Percentiles rank a stretch among this genome's conserved stretches.
These are phyloP conservation scores for Limtongozyma cylindracea DNA, from an alignment of 805 yeast genomes.

Conservation along the genomic window DNA sequence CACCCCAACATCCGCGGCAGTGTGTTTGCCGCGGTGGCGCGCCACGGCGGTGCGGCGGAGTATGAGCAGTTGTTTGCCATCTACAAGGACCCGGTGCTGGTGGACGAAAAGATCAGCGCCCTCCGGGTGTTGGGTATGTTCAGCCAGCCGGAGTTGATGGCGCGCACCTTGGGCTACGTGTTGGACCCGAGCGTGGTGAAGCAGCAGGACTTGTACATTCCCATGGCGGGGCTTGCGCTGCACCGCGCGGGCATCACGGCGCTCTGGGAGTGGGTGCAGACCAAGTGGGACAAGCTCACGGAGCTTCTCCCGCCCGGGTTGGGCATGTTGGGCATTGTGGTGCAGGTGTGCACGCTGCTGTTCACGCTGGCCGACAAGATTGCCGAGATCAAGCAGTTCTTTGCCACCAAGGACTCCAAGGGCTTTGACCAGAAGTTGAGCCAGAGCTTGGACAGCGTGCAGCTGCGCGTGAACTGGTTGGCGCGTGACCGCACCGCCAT, in stretches of 20 bases:
- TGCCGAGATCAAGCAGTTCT: slow-evolving; percentile 23
- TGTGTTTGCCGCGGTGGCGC: slow-evolving; percentile 43
- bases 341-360: slow-evolving; percentile 31
- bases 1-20: slow-evolving; percentile 50
- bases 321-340: slow-evolving; percentile 57
- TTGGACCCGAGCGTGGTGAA: slow-evolving; percentile 32
- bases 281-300: slow-evolving; percentile 46
- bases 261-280: slow-evolving; percentile 48
- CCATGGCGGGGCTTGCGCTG: slow-evolving; percentile 47
- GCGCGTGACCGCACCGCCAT: slow-evolving; percentile 23
- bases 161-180: slow-evolving; percentile 27
- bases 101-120: slow-evolving; percentile 48
- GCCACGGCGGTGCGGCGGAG: slow-evolving; percentile 30
- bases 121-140: slow-evolving; percentile 48
- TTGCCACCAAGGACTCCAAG: slow-evolving; percentile 25
- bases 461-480: slow-evolving; percentile 31
- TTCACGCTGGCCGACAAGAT: slow-evolving; percentile 30
- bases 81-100: slow-evolving; percentile 30
- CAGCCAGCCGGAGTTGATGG: slow-evolving; percentile 20
- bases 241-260: slow-evolving; percentile 40
- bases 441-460: slow-evolving; percentile 34
- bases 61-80: slow-evolving; percentile 37
- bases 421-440: slow-evolving; percentile 43
- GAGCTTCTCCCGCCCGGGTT: slow-evolving; percentile 59
- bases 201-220: slow-evolving; percentile 50